phyloP scores from a whole-genome alignment of 1,284 basidiomycete species.

The Coniophora puteana region DNA sequence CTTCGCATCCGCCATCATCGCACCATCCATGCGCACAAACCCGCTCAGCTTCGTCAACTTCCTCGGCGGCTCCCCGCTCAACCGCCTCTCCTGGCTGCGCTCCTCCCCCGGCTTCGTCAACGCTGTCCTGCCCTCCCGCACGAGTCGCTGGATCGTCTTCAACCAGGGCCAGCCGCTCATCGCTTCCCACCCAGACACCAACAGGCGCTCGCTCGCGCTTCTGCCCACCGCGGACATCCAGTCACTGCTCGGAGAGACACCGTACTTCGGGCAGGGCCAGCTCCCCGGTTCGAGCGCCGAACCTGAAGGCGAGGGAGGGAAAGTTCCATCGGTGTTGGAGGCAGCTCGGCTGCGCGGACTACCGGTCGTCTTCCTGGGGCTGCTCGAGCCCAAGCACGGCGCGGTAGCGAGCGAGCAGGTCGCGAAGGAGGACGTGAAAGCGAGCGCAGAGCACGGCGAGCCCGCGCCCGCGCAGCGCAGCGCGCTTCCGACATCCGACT shows the following conservation, averaged over 20 bases:
- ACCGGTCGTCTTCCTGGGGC: slow-evolving; percentile 70
- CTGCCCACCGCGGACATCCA: slow-evolving; percentile 53
- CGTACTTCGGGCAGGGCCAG: slow-evolving; percentile 67
- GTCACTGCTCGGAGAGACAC: slow-evolving; percentile 39
- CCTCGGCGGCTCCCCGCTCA: slow-evolving; percentile 68
- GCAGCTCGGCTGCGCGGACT: slow-evolving; percentile 58
- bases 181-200: slow-evolving; percentile 26
- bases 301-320: no score
- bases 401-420: no score
- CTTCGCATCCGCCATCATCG: no score
- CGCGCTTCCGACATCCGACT: slow-evolving; percentile 61
- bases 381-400: no score
- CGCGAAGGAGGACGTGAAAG: no score
- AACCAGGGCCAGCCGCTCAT: slow-evolving; percentile 64
- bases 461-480: slow-evolving; percentile 35
- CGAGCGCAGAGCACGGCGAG: no score
- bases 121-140: slow-evolving; percentile 51
- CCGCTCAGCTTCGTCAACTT: slow-evolving; percentile 29
- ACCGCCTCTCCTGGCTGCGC: slow-evolving; percentile 84
- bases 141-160: slow-evolving; percentile 75
- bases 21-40: no score
- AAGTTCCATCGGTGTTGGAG: slow-evolving; percentile 42
- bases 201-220: slow-evolving; percentile 41
- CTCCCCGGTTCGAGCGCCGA: slow-evolving; percentile 41
- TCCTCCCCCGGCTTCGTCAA: slow-evolving; percentile 71